A percentile compares a stretch with the other conserved stretches of the same genome.
phyloP scores from a whole-genome alignment of 345 rosid genomes.

The Arabidopsis suecica region DNA sequence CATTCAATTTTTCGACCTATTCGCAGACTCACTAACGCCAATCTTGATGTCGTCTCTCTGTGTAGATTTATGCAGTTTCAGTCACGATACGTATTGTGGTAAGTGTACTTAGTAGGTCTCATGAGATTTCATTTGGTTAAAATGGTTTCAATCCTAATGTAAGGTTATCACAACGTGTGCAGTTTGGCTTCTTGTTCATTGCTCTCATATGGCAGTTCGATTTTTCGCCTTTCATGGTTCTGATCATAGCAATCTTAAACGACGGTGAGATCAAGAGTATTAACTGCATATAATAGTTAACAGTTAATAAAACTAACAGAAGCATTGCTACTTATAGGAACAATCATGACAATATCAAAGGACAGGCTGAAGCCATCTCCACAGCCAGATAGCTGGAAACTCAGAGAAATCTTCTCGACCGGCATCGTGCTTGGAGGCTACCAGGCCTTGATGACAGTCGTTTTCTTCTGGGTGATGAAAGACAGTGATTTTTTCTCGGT shows the following conservation, averaged over 20 bases:
- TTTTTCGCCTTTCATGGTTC: conserved; percentile 91
- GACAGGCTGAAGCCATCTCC: conserved; percentile 92
- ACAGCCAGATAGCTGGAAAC: conserved; percentile 91
- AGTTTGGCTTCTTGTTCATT: conserved; percentile 92
- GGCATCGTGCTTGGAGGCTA: conserved; percentile 86
- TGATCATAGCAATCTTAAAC: conserved; percentile 85
- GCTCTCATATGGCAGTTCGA: conserved; percentile 90
- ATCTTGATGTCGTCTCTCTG: conserved; percentile 1
- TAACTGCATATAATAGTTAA: conserved; percentile 5
- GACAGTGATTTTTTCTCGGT: conserved; percentile 78
- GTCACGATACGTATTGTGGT: conserved; percentile 93
- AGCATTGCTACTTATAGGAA: conserved; percentile 50
- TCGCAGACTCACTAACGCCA: conserved; percentile 28
- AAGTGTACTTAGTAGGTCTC: conserved; percentile 41
- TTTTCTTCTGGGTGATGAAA: conserved; percentile 85
- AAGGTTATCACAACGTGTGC: conserved; percentile 28
- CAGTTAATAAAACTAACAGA: not conserved
- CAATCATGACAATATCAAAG: conserved; percentile 92
- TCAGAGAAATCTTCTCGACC: conserved; percentile 77
- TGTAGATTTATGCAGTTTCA: conserved; percentile 95
- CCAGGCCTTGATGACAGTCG: conserved; percentile 78
- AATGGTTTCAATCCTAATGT: not conserved
- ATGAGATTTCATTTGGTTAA: not conserved
- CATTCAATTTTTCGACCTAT: not conserved
- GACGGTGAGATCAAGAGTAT: conserved; percentile 62